Evolutionary conservation across 352 stramenopile genomes (phyloP).

Genomic region (Phytophthora pisi): DNA sequence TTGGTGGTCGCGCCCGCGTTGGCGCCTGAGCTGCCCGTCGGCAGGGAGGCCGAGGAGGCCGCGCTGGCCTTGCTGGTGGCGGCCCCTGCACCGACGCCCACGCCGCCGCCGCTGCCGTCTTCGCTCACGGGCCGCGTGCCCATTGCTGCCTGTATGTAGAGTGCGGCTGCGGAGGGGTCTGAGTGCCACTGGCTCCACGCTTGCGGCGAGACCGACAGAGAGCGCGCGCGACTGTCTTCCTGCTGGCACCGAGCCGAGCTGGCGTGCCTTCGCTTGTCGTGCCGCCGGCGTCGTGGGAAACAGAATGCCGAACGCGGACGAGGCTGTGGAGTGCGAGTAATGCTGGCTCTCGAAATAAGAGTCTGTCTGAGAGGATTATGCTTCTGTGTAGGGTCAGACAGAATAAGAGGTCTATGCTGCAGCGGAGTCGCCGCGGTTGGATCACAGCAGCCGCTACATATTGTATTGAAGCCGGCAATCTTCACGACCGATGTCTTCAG

Average conservation of each 20-base stretch:
- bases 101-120: conserved; percentile 19
- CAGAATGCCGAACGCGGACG: conserved; percentile 16
- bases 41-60: conserved; percentile 5
- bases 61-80: background rate
- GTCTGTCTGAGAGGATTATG: too few relatives aligned
- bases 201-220: conserved; percentile 7
- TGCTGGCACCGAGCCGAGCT: background rate
- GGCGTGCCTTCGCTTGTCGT: conserved; percentile 21
- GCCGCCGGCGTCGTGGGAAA: conserved; percentile 25
- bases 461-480: too few relatives aligned
- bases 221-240: conserved; percentile 18
- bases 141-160: background rate
- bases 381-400: too few relatives aligned
- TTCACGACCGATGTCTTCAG: too few relatives aligned
- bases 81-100: too few relatives aligned
- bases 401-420: too few relatives aligned
- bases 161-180: background rate
- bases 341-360: too few relatives aligned
- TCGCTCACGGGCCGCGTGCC: conserved; percentile 34
- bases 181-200: conserved; percentile 10
- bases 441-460: too few relatives aligned
- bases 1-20: conserved; percentile 1
- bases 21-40: conserved; percentile 2
- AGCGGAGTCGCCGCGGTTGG: too few relatives aligned
- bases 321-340: too few relatives aligned